Conservation (phyloP, 1,139 yeast genomes). For the Scheffersomyces segobiensis region DNA sequence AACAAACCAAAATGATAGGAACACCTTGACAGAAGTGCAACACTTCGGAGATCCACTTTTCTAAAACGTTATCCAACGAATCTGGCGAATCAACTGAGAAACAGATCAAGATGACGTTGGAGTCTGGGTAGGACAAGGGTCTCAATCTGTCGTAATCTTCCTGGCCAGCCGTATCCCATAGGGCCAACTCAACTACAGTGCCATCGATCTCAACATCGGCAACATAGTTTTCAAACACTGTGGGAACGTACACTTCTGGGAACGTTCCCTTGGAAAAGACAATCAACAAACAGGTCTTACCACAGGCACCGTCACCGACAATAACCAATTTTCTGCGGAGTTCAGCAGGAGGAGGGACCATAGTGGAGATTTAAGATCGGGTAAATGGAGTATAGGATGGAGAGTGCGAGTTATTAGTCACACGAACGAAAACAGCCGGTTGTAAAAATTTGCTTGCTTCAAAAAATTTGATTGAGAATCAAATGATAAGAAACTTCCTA, state of each 20-base stretch:
- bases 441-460: no score
- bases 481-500: no score
- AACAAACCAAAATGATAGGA: conserved; percentile 90
- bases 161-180: conserved; percentile 99
- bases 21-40: conserved; percentile 94
- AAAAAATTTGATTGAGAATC: no score
- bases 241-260: conserved; percentile 95
- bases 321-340: conserved; percentile 79
- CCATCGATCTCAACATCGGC: conserved; percentile 95
- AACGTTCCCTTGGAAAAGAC: conserved; percentile 93
- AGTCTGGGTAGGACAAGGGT: conserved; percentile 91
- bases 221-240: conserved; percentile 92
- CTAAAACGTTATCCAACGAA: conserved; percentile 89
- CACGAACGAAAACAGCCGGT: no score
- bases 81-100: conserved; percentile 91
- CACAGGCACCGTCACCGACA: conserved; percentile 89
- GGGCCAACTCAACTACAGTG: conserved; percentile 87
- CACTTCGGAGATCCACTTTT: conserved; percentile 94
- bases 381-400: no score
- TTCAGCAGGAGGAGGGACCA: conserved; percentile 60
- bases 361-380: conserved; percentile 13
- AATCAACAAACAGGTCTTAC: conserved; percentile 78
- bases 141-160: conserved; percentile 95
- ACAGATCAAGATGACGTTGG: conserved; percentile 89
- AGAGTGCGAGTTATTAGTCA: no score